Percentiles rank a stretch among this genome's conserved stretches.
Evolutionary conservation across 306 rosid species (phyloP).

Genomic region (Cicer arietinum): DNA sequence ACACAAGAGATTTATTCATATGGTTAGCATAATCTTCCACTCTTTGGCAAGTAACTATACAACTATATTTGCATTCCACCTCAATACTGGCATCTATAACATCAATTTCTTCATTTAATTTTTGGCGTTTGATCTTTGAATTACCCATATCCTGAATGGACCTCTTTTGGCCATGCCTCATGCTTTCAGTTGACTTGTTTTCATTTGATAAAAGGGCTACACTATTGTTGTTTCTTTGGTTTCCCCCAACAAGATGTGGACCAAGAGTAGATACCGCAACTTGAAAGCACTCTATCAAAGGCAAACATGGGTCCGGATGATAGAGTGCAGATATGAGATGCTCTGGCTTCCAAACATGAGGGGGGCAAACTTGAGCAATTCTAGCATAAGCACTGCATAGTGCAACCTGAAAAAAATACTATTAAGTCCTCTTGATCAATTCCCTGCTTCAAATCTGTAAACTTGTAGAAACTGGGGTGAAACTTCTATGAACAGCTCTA

Average conservation of each 20-base stretch:
- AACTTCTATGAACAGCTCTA: slow-evolving; percentile 26
- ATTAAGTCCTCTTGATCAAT: slow-evolving; percentile 45
- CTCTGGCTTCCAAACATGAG: slow-evolving; percentile 90
- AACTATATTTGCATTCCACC: slow-evolving; percentile 52
- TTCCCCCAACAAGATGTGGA: slow-evolving; percentile 67
- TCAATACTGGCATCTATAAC: slow-evolving; percentile 53
- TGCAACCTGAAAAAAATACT: slow-evolving; percentile 64
- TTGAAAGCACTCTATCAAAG: slow-evolving; percentile 77
- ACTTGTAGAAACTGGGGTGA: slow-evolving; percentile 28
- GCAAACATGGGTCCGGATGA: slow-evolving; percentile 65
- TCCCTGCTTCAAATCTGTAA: slow-evolving; percentile 41
- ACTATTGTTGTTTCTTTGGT: slow-evolving; percentile 35
- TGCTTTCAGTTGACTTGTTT: slow-evolving; percentile 55
- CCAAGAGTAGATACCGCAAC: slow-evolving; percentile 76
- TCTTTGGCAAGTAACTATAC: slow-evolving; percentile 52
- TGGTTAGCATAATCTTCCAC: slow-evolving; percentile 65
- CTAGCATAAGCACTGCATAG: slow-evolving; percentile 77
- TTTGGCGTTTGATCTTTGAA: slow-evolving; percentile 63
- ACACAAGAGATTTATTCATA: slow-evolving; percentile 66
- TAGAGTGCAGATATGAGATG: slow-evolving; percentile 65
- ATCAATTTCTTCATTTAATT: slow-evolving; percentile 57
- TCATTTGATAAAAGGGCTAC: slow-evolving; percentile 41
- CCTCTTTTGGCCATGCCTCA: slow-evolving; percentile 73
- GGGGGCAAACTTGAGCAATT: slow-evolving; percentile 76
- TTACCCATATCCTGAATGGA: slow-evolving; percentile 57